These are phyloP conservation scores for Platismatia glauca DNA, from an alignment of 495 filamentous ascomycete species.

Conservation along the genomic window DNA sequence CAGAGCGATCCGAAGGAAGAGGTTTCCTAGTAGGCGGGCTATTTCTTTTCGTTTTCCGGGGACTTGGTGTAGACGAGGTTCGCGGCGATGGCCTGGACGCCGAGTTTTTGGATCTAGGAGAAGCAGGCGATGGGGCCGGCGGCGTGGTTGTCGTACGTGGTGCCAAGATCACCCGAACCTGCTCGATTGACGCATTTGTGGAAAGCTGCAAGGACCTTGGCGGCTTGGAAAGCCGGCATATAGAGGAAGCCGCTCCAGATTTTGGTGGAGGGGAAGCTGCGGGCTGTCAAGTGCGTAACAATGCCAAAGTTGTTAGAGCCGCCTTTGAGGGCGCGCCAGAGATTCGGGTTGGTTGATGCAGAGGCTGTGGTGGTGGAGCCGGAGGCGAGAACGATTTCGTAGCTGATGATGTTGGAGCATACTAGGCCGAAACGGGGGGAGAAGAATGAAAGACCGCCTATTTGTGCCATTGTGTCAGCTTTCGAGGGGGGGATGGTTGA, in stretches of 20 bases:
- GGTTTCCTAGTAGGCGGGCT: conserved; percentile 48
- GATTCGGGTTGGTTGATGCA: conserved; percentile 29
- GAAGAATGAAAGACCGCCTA: conserved; percentile 31
- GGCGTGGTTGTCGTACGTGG: conserved; percentile 24
- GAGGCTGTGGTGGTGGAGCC: conserved; percentile 23
- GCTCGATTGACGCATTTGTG: conserved; percentile 18
- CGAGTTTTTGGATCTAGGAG: conserved; percentile 28
- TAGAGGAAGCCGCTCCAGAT: conserved; percentile 41
- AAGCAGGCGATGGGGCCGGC: conserved; percentile 32
- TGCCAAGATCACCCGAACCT: conserved; percentile 1
- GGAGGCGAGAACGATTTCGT: conserved; percentile 30
- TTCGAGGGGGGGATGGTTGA: background rate
- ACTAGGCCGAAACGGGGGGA: conserved; percentile 29
- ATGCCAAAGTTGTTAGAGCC: conserved; percentile 48
- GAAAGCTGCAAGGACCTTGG: conserved; percentile 27
- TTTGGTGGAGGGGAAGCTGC: conserved; percentile 31
- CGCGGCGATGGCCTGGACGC: conserved; percentile 55
- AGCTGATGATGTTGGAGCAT: conserved; percentile 29
- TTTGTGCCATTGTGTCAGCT: conserved; percentile 17
- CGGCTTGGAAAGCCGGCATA: conserved; percentile 23
- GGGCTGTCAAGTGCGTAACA: conserved; percentile 26
- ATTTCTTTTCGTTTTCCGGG: conserved; percentile 50
- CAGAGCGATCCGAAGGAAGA: conserved; percentile 27
- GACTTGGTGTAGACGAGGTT: conserved; percentile 64
- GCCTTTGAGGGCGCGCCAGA: conserved; percentile 45